These are phyloP conservation scores for Yamadazyma trypodendri DNA, from an alignment of 1,139 yeast genomes.

Conservation along the genomic window DNA sequence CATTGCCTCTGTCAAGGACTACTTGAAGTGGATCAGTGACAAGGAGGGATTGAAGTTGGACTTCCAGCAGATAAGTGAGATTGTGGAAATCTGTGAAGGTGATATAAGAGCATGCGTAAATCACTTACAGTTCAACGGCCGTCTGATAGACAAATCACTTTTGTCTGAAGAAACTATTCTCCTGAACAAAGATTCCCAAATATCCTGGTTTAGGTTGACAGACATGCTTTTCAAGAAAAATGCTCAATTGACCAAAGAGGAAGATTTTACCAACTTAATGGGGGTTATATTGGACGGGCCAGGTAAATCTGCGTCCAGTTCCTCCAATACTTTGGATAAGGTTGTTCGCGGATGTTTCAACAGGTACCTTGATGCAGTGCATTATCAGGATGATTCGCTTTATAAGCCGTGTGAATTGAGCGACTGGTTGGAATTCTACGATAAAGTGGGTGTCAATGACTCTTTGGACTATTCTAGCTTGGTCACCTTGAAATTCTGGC, in stretches of 20 bases:
- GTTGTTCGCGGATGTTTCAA: constrained; percentile 74
- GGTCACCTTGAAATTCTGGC: constrained; percentile 63
- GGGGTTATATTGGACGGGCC: constrained; percentile 33
- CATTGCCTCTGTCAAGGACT: constrained; percentile 40
- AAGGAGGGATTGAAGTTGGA: constrained; percentile 34
- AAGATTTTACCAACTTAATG: constrained; percentile 45
- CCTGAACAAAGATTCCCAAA: constrained; percentile 48
- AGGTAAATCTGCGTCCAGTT: constrained; percentile 45
- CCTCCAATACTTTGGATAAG: constrained; percentile 54
- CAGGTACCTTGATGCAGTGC: constrained; percentile 48
- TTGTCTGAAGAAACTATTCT: constrained; percentile 4
- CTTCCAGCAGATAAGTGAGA: constrained; percentile 40
- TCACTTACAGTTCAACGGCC: constrained; percentile 68
- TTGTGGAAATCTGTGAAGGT: constrained; percentile 73
- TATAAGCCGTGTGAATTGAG: constrained; percentile 61
- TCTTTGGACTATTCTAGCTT: constrained; percentile 54
- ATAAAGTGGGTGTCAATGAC: constrained; percentile 39
- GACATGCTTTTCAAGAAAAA: constrained; percentile 54
- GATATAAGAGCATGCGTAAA: constrained; percentile 88
- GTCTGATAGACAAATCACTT: constrained; percentile 14
- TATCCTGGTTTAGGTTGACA: constrained; percentile 61
- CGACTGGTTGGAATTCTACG: constrained; percentile 79
- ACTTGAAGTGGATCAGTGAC: constrained; percentile 31
- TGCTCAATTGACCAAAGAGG: constrained; percentile 44
- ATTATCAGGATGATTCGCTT: constrained; percentile 65